Base-by-base conservation (phyloP, 2,329 filamentous ascomycete genomes). In the Clonostachys rhizophaga region DNA sequence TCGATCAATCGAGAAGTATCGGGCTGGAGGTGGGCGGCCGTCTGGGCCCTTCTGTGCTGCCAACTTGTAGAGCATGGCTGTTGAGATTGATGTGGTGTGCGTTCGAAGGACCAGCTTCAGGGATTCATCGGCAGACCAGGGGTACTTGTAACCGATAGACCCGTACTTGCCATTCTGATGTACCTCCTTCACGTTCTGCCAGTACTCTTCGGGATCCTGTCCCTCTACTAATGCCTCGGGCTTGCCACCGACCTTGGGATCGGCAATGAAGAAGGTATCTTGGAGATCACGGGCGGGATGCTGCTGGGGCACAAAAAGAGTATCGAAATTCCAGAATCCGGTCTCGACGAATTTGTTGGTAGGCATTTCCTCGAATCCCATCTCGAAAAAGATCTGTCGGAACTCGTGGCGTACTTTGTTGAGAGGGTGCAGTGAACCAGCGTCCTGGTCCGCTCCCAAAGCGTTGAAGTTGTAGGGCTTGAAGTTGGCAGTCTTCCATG, bases 341-440 rank as follows among this genome's bases (percentile, higher is more conserved):
- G 91, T 92, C 72, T 99, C 94, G 52, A 97, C 91, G 65, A 86
- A 96, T 66, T 89, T 83, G 70, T 87, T 87, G 44, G 92, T 96
- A 13, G 91, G 89, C 94, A 99, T 97, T 75, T 99, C 94, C 61
- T 92, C 86, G 74, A 97, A 99, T 46, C 92, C 94, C 85, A 96
- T 95, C 66, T 96, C 91, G 71, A 99, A 97, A 83, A 99, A 99
- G 64, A 99, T 96, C 63, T 94, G 88, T 49, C 94, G 80, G 79
- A 99, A 96, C 71, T 97, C 94, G 59, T 89, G 82, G 57, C 94
- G 87, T 58, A 97, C 92, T 76, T 97, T 97, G 73, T 91, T 96
- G 56, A 99, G 73, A 62, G 85, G 83, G 62, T 78, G 86, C 61
- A 79, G 68, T 13, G 81, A 78, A 45, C 82, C 81, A 13, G 81